These are phyloP conservation scores for Kregervanrija fluxuum DNA, from an alignment of 805 yeast species.

Conservation along the genomic window DNA sequence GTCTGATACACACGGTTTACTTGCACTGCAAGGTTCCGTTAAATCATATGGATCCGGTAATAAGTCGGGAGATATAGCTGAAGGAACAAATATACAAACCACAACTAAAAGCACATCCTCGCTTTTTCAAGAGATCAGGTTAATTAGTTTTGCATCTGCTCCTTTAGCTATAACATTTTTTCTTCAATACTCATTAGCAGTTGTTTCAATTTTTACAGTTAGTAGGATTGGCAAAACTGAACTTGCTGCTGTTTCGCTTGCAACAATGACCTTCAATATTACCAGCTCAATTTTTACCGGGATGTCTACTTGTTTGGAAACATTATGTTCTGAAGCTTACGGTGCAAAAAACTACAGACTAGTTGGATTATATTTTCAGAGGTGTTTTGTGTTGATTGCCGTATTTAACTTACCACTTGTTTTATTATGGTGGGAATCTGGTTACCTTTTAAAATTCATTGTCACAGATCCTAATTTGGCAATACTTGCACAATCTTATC, in stretches of 20 bases:
- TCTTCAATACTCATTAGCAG: conserved; percentile 57
- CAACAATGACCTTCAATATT: conserved; percentile 66
- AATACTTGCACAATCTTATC: conserved; percentile 37
- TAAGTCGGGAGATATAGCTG: too few relatives aligned
- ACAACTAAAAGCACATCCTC: too few relatives aligned
- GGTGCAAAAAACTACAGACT: conserved; percentile 34
- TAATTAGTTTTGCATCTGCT: too few relatives aligned
- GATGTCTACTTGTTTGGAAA: conserved; percentile 59
- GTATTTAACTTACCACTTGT: conserved; percentile 43
- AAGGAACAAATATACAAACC: too few relatives aligned
- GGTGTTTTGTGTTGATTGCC: conserved; percentile 46
- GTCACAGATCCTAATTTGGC: conserved; percentile 47
- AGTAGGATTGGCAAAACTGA: conserved; percentile 58
- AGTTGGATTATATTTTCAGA: conserved; percentile 37
- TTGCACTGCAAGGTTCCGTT: too few relatives aligned
- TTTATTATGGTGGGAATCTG: conserved; percentile 51
- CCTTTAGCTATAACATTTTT: conserved; percentile 58
- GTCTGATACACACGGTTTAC: too few relatives aligned
- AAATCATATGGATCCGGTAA: too few relatives aligned
- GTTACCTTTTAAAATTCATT: conserved; percentile 24
- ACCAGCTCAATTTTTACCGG: conserved; percentile 67
- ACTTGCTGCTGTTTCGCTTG: conserved; percentile 60
- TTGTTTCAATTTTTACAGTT: conserved; percentile 65
- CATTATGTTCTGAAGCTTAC: conserved; percentile 63
- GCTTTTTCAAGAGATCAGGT: too few relatives aligned